phyloP scores from a whole-genome alignment of 2,329 filamentous ascomycete genomes.

The Nemania sp. region DNA sequence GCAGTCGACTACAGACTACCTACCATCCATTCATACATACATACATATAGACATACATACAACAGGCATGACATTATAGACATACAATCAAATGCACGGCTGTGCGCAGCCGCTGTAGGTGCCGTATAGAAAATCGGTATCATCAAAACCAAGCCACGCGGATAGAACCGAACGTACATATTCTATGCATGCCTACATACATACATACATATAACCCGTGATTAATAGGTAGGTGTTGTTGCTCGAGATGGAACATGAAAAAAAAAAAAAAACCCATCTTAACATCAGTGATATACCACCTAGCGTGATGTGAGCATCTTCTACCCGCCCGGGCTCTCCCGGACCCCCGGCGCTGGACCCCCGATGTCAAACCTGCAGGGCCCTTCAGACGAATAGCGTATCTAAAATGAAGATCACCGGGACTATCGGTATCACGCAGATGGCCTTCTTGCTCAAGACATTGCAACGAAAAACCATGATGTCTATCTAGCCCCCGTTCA shows the following conservation, averaged over 20 bases:
- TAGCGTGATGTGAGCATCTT: constrained; percentile 9
- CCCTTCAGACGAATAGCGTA: constrained; percentile 28
- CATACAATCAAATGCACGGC: background rate
- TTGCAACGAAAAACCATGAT: background rate
- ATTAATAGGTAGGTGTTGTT: background rate
- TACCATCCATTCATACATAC: background rate
- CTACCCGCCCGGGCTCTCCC: constrained; percentile 21
- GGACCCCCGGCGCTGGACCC: constrained; percentile 32
- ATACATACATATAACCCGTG: background rate
- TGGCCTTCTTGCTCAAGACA: constrained; percentile 11
- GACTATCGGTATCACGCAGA: constrained; percentile 48
- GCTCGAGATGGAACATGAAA: background rate
- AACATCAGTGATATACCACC: background rate
- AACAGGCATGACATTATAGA: background rate
- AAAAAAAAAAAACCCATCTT: background rate
- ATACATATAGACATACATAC: background rate
- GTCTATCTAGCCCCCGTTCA: background rate
- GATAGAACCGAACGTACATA: constrained; percentile 19
- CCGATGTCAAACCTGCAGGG: constrained; percentile 40
- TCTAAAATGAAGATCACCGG: constrained; percentile 49
- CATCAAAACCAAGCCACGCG: constrained; percentile 17
- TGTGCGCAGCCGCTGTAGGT: constrained; percentile 4
- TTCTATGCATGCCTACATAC: background rate
- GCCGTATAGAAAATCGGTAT: constrained; percentile 15
- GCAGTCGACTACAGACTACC: constrained; percentile 8